Evolutionary conservation across 2,329 filamentous ascomycete species (phyloP).

Genomic region (Domatiomyces globalis): DNA sequence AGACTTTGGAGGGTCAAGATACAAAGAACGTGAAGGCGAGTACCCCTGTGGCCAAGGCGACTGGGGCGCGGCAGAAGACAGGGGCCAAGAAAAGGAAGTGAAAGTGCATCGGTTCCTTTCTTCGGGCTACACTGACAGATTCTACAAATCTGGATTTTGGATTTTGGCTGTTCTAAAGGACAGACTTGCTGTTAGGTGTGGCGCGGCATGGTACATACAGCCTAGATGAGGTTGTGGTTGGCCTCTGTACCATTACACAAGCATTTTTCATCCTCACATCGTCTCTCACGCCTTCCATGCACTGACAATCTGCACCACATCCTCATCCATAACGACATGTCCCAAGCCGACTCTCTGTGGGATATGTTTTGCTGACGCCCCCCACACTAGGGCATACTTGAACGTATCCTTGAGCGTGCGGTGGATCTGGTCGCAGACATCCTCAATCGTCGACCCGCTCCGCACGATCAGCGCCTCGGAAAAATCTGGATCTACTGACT

Average conservation of each 20-base stretch:
- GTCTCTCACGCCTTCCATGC: slow-evolving; percentile 18
- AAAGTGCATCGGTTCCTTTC: background rate
- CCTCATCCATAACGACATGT: slow-evolving; percentile 60
- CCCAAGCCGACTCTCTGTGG: slow-evolving; percentile 81
- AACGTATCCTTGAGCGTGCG: slow-evolving; percentile 92
- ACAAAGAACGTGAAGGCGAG: slow-evolving; percentile 15
- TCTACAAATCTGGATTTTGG: background rate
- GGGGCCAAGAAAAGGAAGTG: slow-evolving; percentile 1
- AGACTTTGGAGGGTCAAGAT: slow-evolving; percentile 14
- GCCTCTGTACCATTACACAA: background rate
- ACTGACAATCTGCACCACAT: slow-evolving; percentile 51
- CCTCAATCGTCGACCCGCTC: slow-evolving; percentile 75
- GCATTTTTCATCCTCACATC: background rate
- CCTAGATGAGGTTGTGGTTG: background rate
- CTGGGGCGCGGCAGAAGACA: background rate
- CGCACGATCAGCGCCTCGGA: slow-evolving; percentile 84
- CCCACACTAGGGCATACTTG: slow-evolving; percentile 98
- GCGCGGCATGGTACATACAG: background rate
- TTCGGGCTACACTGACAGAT: too few species aligned
- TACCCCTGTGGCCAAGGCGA: slow-evolving; percentile 10
- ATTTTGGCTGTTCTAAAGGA: background rate
- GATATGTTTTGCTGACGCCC: slow-evolving; percentile 84
- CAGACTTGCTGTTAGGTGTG: background rate
- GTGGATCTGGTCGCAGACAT: slow-evolving; percentile 93
- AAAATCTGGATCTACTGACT: slow-evolving; percentile 82